These are phyloP conservation scores for Aspergillus ellipticus DNA, from an alignment of 495 filamentous ascomycete species.

Conservation along the genomic window DNA sequence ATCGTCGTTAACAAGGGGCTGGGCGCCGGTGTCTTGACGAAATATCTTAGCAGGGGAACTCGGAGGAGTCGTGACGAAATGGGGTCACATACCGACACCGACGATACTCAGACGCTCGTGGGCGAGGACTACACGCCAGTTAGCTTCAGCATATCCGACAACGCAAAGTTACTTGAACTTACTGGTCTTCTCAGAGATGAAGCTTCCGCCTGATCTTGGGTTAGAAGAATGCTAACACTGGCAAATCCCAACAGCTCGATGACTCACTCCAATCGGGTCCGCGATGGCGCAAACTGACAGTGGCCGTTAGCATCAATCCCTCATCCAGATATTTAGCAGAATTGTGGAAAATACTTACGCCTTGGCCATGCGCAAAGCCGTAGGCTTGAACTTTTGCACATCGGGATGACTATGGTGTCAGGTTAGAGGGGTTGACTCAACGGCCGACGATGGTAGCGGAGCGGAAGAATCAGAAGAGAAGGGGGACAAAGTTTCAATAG, in stretches of 20 bases:
- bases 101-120: constrained; percentile 98
- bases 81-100: constrained; percentile 73
- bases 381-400: constrained; percentile 95
- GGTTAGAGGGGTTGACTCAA: constrained; percentile 21
- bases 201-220: constrained; percentile 70
- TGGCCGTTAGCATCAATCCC: constrained; percentile 37
- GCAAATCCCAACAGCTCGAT: constrained; percentile 14
- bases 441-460: not conserved
- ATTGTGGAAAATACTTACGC: constrained; percentile 57
- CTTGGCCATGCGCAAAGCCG: constrained; percentile 92
- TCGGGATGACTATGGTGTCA: constrained; percentile 70
- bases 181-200: constrained; percentile 87
- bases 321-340: constrained; percentile 7
- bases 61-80: not conserved
- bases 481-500: constrained; percentile 13
- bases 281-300: constrained; percentile 79
- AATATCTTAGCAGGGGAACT: constrained; percentile 15
- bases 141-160: constrained; percentile 15
- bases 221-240: constrained; percentile 12
- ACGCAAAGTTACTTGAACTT: constrained; percentile 26
- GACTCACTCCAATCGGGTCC: constrained; percentile 98
- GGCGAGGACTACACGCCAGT: constrained; percentile 69
- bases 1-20: constrained; percentile 90
- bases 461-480: constrained; percentile 7
- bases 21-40: constrained; percentile 78